Evolutionary conservation across 495 filamentous ascomycete genomes (phyloP).

Genomic region (Penicillium alfredii): DNA sequence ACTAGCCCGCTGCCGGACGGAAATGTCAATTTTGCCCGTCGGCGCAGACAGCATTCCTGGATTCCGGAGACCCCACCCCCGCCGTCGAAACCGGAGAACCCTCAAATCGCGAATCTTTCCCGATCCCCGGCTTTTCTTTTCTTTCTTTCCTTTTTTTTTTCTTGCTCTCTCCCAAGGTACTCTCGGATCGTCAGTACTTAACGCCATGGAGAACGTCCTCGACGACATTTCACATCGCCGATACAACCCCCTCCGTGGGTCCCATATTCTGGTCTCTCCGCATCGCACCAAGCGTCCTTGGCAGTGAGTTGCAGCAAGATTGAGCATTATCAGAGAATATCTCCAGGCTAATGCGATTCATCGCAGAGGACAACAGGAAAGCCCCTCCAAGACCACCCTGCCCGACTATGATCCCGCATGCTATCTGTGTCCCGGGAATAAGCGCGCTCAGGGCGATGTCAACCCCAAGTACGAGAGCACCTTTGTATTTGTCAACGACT

Average conservation of each 20-base stretch:
- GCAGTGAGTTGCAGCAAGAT: slow-evolving; percentile 89
- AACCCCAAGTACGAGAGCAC: slow-evolving; percentile 85
- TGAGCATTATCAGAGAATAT: too few species aligned
- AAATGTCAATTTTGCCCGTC: background rate
- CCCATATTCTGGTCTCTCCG: slow-evolving; percentile 89
- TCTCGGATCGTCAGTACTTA: background rate
- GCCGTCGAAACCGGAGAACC: slow-evolving; percentile 11
- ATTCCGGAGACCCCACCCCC: too few species aligned
- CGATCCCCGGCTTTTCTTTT: slow-evolving; percentile 6
- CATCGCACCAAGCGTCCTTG: slow-evolving; percentile 95
- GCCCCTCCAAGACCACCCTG: slow-evolving; percentile 65
- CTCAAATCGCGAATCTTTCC: slow-evolving; percentile 4
- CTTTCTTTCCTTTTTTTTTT: slow-evolving; percentile 1
- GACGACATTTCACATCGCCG: slow-evolving; percentile 96
- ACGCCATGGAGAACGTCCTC: slow-evolving; percentile 64
- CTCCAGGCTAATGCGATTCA: too few species aligned
- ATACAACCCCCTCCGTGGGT: slow-evolving; percentile 85
- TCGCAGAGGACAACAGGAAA: slow-evolving; percentile 82
- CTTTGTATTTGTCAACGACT: slow-evolving; percentile 97
- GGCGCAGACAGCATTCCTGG: background rate
- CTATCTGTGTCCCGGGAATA: slow-evolving; percentile 94
- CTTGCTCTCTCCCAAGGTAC: slow-evolving; percentile 8
- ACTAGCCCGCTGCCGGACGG: too few species aligned
- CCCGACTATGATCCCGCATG: slow-evolving; percentile 81
- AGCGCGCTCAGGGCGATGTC: slow-evolving; percentile 78